Percentiles rank a stretch among this genome's conserved stretches.
Evolutionary conservation across 2,329 filamentous ascomycete species (phyloP).

Genomic region (Exophiala calicioides): DNA sequence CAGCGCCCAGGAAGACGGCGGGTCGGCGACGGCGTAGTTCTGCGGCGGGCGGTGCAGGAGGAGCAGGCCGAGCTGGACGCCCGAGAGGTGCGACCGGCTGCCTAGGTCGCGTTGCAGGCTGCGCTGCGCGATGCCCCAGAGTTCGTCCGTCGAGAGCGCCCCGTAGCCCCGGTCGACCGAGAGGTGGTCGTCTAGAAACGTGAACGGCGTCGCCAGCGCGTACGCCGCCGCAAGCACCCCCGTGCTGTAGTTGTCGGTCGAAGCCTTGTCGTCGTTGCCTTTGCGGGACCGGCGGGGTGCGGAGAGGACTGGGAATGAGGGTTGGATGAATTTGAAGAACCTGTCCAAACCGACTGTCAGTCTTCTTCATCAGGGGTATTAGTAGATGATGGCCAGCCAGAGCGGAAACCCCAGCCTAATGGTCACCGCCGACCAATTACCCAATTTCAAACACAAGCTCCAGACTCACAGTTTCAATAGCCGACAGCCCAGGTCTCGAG

Average conservation of each 20-base stretch:
- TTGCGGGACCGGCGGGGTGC: conserved; percentile 7
- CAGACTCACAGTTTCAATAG: conserved; percentile 20
- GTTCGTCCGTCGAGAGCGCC: conserved; percentile 13
- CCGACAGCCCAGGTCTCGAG: conserved; percentile 12
- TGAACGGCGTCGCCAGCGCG: conserved; percentile 15
- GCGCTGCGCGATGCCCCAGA: conserved; percentile 20
- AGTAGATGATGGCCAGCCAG: too few species aligned
- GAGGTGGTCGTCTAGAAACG: conserved; percentile 17
- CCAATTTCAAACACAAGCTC: too few species aligned
- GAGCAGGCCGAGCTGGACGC: conserved; percentile 14
- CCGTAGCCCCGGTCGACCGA: conserved; percentile 15
- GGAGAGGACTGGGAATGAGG: conserved; percentile 17
- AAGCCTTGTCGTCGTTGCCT: too few species aligned
- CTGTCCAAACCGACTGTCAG: conserved; percentile 2
- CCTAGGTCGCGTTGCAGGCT: conserved; percentile 11
- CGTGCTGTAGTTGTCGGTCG: conserved; percentile 10
- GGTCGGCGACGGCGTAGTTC: conserved; percentile 16
- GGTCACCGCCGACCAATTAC: too few species aligned
- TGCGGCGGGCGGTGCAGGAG: conserved; percentile 16
- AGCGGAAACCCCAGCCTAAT: too few species aligned
- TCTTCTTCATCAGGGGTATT: too few species aligned
- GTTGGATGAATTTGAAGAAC: conserved; percentile 18
- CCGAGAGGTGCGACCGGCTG: conserved; percentile 9
- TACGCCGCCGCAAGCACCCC: conserved; percentile 15
- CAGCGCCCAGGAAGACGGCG: conserved; percentile 10